phyloP scores from a whole-genome alignment of 495 filamentous ascomycete species.

The Jackrogersella multiformis region DNA sequence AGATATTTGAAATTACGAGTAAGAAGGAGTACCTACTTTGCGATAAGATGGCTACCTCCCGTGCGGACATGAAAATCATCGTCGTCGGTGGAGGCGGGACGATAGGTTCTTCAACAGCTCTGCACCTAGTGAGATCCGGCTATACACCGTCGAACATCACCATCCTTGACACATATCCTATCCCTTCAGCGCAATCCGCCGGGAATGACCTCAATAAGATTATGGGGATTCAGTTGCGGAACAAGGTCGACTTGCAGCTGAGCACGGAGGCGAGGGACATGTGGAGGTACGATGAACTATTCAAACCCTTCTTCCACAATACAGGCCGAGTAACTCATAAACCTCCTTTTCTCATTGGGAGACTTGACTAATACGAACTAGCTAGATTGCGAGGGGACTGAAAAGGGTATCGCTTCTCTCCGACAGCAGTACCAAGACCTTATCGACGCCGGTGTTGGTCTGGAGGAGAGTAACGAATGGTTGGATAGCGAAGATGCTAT shows the following conservation, averaged over 20 bases:
- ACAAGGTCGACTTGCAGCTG: conserved; percentile 39
- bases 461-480: conserved; percentile 40
- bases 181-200: conserved; percentile 43
- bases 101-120: conserved; percentile 41
- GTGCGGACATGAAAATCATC: conserved; percentile 29
- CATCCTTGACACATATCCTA: conserved; percentile 41
- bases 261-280: conserved; percentile 41
- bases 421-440: conserved; percentile 33
- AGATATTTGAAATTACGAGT: background rate
- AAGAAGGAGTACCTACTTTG: background rate
- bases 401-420: conserved; percentile 35
- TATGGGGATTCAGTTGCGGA: conserved; percentile 38
- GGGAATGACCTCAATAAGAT: conserved; percentile 45
- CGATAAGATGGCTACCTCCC: conserved; percentile 31
- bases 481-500: conserved; percentile 40
- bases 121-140: conserved; percentile 37
- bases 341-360: background rate
- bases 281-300: conserved; percentile 41
- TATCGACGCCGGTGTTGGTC: conserved; percentile 25
- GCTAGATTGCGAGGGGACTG: conserved; percentile 39
- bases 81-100: conserved; percentile 43
- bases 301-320: conserved; percentile 43
- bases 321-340: conserved; percentile 36
- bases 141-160: conserved; percentile 43
- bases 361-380: conserved; percentile 13